A percentile compares a stretch with the other conserved stretches of the same genome.
phyloP scores from a whole-genome alignment of 2,329 filamentous ascomycete species.

The Verticillium dahliae region DNA sequence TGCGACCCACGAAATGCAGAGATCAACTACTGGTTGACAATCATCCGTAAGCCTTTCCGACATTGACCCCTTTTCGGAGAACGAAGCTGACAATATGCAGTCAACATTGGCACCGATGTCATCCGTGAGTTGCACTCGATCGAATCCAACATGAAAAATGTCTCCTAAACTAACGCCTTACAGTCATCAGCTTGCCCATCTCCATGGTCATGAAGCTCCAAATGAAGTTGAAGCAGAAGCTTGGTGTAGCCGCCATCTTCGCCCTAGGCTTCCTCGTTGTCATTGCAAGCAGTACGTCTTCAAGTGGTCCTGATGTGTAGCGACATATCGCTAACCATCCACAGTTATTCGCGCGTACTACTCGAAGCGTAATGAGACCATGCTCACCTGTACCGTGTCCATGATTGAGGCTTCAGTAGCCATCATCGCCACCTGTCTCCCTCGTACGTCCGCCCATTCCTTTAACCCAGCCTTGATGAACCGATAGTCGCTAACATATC shows the following conservation, averaged over 20 bases:
- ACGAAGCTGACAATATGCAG: background rate
- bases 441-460: conserved; percentile 13
- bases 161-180: background rate
- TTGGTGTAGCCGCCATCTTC: conserved; percentile 23
- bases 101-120: conserved; percentile 2
- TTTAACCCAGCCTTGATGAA: too few species aligned
- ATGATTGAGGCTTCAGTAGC: conserved; percentile 31
- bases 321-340: background rate
- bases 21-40: conserved; percentile 12
- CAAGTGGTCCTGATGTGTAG: rapidly evolving
- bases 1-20: conserved; percentile 8
- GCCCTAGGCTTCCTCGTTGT: conserved; percentile 23
- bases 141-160: background rate
- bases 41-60: conserved; percentile 4
- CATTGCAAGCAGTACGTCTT: conserved; percentile 19
- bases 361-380: conserved; percentile 24
- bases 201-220: conserved; percentile 26
- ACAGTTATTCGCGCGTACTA: conserved; percentile 26
- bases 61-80: background rate
- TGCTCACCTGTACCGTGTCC: conserved; percentile 29
- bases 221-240: conserved; percentile 23
- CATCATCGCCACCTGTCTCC: conserved; percentile 31
- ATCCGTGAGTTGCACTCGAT: background rate
- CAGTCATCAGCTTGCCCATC: conserved; percentile 24
- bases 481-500: background rate